These are phyloP conservation scores for Xylariaceae sp. DNA, from an alignment of 2,329 filamentous ascomycete species.

Conservation along the genomic window DNA sequence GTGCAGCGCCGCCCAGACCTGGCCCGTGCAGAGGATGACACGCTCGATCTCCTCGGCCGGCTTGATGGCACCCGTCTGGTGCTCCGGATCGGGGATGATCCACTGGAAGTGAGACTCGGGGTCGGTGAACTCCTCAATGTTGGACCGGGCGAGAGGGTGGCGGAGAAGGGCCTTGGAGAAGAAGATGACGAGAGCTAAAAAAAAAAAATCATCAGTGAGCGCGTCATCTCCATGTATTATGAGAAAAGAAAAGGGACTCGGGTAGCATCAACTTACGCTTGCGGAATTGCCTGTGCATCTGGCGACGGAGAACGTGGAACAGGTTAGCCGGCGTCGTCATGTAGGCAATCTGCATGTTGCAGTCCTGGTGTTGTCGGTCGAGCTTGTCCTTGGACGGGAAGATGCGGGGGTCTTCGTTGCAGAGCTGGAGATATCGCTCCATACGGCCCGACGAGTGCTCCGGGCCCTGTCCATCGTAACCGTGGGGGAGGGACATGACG, in stretches of 20 bases:
- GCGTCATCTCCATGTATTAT: too few species aligned
- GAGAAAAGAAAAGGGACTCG: too few species aligned
- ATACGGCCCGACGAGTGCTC: constrained; percentile 97
- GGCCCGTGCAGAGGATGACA: constrained; percentile 88
- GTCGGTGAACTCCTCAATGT: constrained; percentile 83
- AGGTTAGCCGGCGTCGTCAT: constrained; percentile 94
- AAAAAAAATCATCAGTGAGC: not conserved
- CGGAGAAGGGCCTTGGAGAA: constrained; percentile 97
- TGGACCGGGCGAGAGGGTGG: constrained; percentile 84
- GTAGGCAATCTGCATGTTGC: constrained; percentile 98
- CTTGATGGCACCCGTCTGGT: constrained; percentile 69
- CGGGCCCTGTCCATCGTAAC: constrained; percentile 95
- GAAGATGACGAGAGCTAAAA: constrained; percentile 82
- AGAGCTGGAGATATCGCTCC: constrained; percentile 94
- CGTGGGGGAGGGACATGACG: constrained; percentile 93
- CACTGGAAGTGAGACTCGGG: constrained; percentile 85
- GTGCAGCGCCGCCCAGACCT: constrained; percentile 84
- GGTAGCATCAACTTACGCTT: constrained; percentile 65
- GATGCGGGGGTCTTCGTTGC: constrained; percentile 92
- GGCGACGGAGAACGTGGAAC: constrained; percentile 92
- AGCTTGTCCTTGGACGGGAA: constrained; percentile 87
- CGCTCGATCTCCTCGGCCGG: constrained; percentile 83
- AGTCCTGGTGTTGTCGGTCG: constrained; percentile 96
- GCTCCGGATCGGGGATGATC: constrained; percentile 89
- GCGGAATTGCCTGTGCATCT: constrained; percentile 99